A percentile compares a stretch with the other conserved stretches of the same genome.
Conservation (phyloP, 2,329 filamentous ascomycete genomes). For the Nothophoma quercina region DNA sequence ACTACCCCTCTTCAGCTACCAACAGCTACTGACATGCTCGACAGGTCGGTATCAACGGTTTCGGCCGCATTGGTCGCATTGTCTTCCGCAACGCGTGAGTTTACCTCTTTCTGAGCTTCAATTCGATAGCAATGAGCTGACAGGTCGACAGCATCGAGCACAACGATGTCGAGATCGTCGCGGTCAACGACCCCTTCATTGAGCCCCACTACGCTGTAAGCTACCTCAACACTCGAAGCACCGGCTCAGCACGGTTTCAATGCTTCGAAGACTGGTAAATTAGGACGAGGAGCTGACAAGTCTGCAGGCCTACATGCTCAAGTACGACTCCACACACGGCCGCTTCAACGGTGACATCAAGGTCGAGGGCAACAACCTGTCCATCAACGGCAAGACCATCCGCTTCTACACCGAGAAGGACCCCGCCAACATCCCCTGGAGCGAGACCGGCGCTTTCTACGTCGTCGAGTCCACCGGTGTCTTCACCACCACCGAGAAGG, state of each 20-base stretch:
- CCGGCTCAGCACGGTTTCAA: not conserved
- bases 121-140: constrained; percentile 26
- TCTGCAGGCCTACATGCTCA: constrained; percentile 96
- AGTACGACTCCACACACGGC: constrained; percentile 98
- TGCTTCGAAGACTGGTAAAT: not conserved
- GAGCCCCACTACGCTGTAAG: constrained; percentile 96
- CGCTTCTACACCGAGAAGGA: constrained; percentile 94
- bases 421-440: constrained; percentile 90
- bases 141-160: constrained; percentile 72
- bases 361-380: constrained; percentile 74
- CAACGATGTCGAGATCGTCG: constrained; percentile 87
- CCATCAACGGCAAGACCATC: constrained; percentile 93
- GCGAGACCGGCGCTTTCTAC: constrained; percentile 86
- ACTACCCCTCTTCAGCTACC: constrained; percentile 27
- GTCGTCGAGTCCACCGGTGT: constrained; percentile 98
- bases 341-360: constrained; percentile 91
- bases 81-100: constrained; percentile 95
- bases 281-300: constrained; percentile 37
- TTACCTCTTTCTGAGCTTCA: constrained; percentile 6
- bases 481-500: constrained; percentile 99
- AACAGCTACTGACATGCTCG: constrained; percentile 34
- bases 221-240: constrained; percentile 41
- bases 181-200: constrained; percentile 99
- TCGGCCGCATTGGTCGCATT: constrained; percentile 99
- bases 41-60: constrained; percentile 98